Evolutionary conservation across 495 filamentous ascomycete genomes (phyloP).

Genomic region (Aspergillus taichungensis): DNA sequence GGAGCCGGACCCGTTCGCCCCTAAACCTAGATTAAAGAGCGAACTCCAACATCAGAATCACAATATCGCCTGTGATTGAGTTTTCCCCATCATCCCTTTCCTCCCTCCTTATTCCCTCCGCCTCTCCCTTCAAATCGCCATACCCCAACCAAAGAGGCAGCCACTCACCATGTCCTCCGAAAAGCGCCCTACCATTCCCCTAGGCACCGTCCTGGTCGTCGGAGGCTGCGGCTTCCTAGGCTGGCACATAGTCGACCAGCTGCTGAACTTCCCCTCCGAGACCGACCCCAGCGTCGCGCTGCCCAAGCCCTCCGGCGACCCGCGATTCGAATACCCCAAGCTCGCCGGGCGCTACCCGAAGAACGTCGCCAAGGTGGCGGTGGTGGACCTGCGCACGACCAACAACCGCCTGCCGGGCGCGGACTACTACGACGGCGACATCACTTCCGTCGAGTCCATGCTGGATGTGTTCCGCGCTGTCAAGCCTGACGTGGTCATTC

Average conservation of each 20-base stretch:
- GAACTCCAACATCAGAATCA: no score
- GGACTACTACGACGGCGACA: constrained; percentile 76
- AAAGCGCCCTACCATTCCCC: constrained; percentile 21
- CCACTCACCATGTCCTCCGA: constrained; percentile 25
- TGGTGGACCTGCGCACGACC: constrained; percentile 77
- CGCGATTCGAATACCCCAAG: constrained; percentile 32
- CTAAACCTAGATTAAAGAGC: not conserved
- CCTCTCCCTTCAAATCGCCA: constrained; percentile 1
- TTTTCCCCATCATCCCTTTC: constrained; percentile 1
- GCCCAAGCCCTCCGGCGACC: constrained; percentile 29
- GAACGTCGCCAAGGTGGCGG: constrained; percentile 53
- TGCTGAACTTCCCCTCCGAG: constrained; percentile 45
- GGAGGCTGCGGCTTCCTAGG: constrained; percentile 53
- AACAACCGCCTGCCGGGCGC: constrained; percentile 67
- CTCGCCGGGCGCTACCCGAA: constrained; percentile 32
- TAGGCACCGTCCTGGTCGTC: constrained; percentile 45
- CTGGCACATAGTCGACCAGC: constrained; percentile 50
- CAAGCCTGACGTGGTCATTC: constrained; percentile 83
- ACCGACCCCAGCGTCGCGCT: constrained; percentile 35
- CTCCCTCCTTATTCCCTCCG: constrained; percentile 9
- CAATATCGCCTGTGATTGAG: not conserved
- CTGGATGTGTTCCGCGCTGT: constrained; percentile 55
- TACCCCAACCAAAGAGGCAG: not conserved
- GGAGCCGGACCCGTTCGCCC: not conserved
- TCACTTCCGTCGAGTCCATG: constrained; percentile 64